Percentiles rank a stretch among this genome's conserved stretches.
These are phyloP conservation scores for Suillus sp. DNA, from an alignment of 768 basidiomycete species.

Conservation along the genomic window DNA sequence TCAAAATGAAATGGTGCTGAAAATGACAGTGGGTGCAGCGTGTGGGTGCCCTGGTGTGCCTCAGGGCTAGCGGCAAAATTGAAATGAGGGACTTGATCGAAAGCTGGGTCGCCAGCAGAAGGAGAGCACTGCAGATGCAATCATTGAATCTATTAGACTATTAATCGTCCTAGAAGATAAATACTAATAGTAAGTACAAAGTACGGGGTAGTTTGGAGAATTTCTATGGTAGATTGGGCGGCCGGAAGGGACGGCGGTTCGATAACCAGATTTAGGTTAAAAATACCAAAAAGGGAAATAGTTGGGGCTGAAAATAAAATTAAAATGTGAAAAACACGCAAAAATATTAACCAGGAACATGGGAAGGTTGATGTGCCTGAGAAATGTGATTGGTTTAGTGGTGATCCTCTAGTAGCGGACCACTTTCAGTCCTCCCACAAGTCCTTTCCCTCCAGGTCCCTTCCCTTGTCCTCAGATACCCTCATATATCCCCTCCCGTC, in stretches of 20 bases:
- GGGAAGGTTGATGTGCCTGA: constrained; percentile 36
- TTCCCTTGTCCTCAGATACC: constrained; percentile 24
- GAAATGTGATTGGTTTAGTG: constrained; percentile 34
- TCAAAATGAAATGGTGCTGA: constrained; percentile 15
- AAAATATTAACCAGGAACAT: constrained; percentile 35
- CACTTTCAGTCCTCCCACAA: constrained; percentile 34
- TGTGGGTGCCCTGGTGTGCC: constrained; percentile 17
- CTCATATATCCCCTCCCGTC: constrained; percentile 13
- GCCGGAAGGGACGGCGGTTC: constrained; percentile 12
- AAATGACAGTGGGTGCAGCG: constrained; percentile 16
- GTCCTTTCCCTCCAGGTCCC: constrained; percentile 22
- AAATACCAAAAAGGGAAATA: neutral
- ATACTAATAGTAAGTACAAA: neutral
- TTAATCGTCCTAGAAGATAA: constrained; percentile 19
- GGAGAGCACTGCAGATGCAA: constrained; percentile 12
- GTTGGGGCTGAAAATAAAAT: constrained; percentile 11
- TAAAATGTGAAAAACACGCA: constrained; percentile 11
- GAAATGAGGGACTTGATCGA: constrained; percentile 7
- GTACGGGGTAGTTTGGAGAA: neutral
- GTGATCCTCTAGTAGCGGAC: constrained; percentile 34
- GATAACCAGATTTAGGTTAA: constrained; percentile 11
- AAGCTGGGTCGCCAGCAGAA: constrained; percentile 1
- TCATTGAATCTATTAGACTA: constrained; percentile 19
- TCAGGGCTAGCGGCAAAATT: constrained; percentile 11
- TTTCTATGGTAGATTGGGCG: constrained; percentile 16